phyloP scores from a whole-genome alignment of 176 grass and related monocot species.

The Melocanna baccifera region DNA sequence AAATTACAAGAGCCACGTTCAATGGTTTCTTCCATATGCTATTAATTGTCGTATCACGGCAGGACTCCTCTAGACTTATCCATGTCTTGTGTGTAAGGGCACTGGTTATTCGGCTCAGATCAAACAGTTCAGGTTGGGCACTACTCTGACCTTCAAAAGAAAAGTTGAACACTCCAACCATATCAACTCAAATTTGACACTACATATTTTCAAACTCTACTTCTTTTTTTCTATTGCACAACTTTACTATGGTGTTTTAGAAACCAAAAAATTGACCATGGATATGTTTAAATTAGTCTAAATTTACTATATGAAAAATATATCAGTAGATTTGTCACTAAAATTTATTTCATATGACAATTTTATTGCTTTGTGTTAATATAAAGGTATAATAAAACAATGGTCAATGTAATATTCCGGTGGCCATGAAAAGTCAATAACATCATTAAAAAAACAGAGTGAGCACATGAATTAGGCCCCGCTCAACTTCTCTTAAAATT shows the following conservation, averaged over 20 bases:
- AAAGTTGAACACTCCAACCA: not conserved
- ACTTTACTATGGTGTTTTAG: not conserved
- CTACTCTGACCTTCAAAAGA: not conserved
- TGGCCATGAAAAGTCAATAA: not conserved
- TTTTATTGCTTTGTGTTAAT: not conserved
- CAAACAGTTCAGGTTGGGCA: not conserved
- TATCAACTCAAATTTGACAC: not conserved
- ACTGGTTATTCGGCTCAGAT: not conserved
- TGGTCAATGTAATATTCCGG: not conserved
- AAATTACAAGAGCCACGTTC: not conserved
- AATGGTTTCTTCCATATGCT: not conserved
- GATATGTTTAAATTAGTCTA: not conserved
- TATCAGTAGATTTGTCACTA: not conserved
- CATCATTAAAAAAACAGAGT: not conserved
- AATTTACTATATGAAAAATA: not conserved
- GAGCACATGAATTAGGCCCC: not conserved
- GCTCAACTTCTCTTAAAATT: no score
- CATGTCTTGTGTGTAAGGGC: not conserved
- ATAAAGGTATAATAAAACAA: not conserved
- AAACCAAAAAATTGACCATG: not conserved
- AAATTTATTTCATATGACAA: not conserved
- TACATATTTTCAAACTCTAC: not conserved
- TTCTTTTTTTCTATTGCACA: not conserved
- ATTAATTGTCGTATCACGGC: not conserved
- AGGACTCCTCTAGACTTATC: not conserved